phyloP scores from a whole-genome alignment of 2,329 filamentous ascomycete species.

The Calonectria henricotiae region DNA sequence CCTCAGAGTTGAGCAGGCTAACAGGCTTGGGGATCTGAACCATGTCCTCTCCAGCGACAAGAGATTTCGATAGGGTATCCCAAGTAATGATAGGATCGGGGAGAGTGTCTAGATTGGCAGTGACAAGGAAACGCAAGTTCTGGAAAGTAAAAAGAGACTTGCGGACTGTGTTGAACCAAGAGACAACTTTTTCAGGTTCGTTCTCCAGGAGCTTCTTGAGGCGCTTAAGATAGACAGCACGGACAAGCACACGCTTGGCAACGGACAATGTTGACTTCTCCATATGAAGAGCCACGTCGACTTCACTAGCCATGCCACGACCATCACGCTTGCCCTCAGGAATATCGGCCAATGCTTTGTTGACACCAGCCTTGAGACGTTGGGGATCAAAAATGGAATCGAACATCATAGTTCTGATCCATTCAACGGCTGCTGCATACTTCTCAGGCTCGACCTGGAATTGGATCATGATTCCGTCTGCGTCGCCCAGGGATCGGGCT shows the following conservation, averaged over 20 bases:
- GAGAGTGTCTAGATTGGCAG: slow-evolving; percentile 84
- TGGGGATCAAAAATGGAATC: slow-evolving; percentile 88
- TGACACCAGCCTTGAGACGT: slow-evolving; percentile 76
- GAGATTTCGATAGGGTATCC: slow-evolving; percentile 68
- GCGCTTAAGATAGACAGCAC: slow-evolving; percentile 88
- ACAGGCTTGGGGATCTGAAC: slow-evolving; percentile 80
- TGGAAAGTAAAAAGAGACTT: slow-evolving; percentile 84
- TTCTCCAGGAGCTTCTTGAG: slow-evolving; percentile 85
- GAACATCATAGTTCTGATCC: slow-evolving; percentile 90
- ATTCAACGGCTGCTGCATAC: slow-evolving; percentile 85
- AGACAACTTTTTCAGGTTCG: slow-evolving; percentile 83
- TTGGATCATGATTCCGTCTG: slow-evolving; percentile 85
- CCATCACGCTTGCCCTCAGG: slow-evolving; percentile 94
- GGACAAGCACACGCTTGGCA: slow-evolving; percentile 87
- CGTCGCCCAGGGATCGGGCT: slow-evolving; percentile 80
- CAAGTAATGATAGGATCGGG: slow-evolving; percentile 84
- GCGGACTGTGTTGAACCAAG: slow-evolving; percentile 84
- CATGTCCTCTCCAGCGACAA: slow-evolving; percentile 66
- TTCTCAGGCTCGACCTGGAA: slow-evolving; percentile 92
- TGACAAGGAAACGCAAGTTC: slow-evolving; percentile 90
- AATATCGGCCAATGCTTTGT: slow-evolving; percentile 91
- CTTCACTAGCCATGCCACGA: slow-evolving; percentile 75
- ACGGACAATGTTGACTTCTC: slow-evolving; percentile 83
- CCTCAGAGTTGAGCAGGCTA: slow-evolving; percentile 82
- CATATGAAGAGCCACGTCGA: slow-evolving; percentile 86